phyloP scores from a whole-genome alignment of 2,329 filamentous ascomycete genomes.

The Colletotrichum scovillei region DNA sequence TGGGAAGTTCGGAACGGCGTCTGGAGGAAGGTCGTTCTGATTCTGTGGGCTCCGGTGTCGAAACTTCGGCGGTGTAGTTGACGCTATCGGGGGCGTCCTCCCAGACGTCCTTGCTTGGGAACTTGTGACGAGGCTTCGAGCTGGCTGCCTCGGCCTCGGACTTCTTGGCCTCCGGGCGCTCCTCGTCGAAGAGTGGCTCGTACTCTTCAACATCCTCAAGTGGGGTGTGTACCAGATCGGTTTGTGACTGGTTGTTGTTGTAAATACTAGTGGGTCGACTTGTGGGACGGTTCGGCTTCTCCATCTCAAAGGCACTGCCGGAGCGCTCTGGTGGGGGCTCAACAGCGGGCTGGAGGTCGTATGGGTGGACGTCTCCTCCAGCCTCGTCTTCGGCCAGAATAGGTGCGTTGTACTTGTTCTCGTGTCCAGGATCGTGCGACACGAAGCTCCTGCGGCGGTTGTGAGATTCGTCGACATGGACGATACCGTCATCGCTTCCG shows the following conservation, averaged over 20 bases:
- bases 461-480: constrained; percentile 80
- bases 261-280: constrained; percentile 74
- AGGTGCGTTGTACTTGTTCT: constrained; percentile 72
- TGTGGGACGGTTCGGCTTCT: constrained; percentile 71
- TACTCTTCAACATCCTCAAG: constrained; percentile 93
- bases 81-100: constrained; percentile 93
- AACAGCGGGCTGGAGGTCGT: constrained; percentile 82
- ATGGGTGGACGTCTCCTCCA: constrained; percentile 75
- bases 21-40: constrained; percentile 50
- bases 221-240: constrained; percentile 72
- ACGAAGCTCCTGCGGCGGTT: constrained; percentile 54
- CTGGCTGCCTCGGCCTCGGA: constrained; percentile 54
- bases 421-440: constrained; percentile 16
- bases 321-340: constrained; percentile 77
- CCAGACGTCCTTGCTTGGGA: constrained; percentile 97
- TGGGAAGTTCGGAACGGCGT: constrained; percentile 40
- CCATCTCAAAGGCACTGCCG: constrained; percentile 67
- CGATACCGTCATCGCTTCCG: constrained; percentile 68
- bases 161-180: constrained; percentile 59
- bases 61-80: constrained; percentile 83
- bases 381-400: constrained; percentile 93
- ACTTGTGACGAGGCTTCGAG: constrained; percentile 72
- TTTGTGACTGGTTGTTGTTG: constrained; percentile 63
- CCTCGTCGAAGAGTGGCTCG: constrained; percentile 91
- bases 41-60: constrained; percentile 73